These are phyloP conservation scores for Colletotrichum cuscutae DNA, from an alignment of 2,329 filamentous ascomycete species.

Conservation along the genomic window DNA sequence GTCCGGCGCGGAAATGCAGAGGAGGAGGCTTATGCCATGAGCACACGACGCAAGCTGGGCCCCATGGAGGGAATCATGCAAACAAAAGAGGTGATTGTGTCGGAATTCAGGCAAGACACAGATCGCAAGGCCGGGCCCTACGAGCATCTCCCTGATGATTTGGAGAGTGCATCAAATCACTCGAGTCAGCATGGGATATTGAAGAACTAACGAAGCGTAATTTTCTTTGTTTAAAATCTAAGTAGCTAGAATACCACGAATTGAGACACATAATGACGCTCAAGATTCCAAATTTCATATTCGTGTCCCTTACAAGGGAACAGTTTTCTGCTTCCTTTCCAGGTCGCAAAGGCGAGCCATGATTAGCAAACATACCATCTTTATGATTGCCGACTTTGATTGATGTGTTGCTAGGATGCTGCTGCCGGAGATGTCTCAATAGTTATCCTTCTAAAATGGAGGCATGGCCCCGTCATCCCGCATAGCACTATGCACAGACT, in stretches of 20 bases:
- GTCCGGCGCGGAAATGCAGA: neutral
- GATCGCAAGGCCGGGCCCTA: slow-evolving; percentile 19
- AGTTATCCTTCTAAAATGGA: neutral
- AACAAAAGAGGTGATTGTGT: slow-evolving; percentile 31
- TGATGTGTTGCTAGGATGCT: neutral
- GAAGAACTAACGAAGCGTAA: slow-evolving; percentile 9
- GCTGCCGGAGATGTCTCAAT: neutral
- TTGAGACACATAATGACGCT: neutral
- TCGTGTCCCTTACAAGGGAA: neutral
- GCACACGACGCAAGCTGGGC: slow-evolving; percentile 18
- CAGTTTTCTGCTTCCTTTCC: neutral
- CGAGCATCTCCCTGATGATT: slow-evolving; percentile 25
- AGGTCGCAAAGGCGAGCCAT: neutral
- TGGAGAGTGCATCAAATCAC: slow-evolving; percentile 22
- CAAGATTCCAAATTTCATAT: neutral
- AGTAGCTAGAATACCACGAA: neutral
- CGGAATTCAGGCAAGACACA: slow-evolving; percentile 26
- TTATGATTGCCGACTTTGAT: neutral
- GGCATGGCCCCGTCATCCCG: neutral
- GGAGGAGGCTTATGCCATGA: slow-evolving; percentile 17
- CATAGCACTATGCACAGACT: neutral
- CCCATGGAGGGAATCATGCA: slow-evolving; percentile 32
- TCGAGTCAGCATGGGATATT: slow-evolving; percentile 22
- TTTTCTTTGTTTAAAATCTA: neutral
- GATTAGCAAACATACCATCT: neutral